A percentile compares a stretch with the other conserved stretches of the same genome.
phyloP scores from a whole-genome alignment of 306 rosid species.

The Fragaria iinumae region DNA sequence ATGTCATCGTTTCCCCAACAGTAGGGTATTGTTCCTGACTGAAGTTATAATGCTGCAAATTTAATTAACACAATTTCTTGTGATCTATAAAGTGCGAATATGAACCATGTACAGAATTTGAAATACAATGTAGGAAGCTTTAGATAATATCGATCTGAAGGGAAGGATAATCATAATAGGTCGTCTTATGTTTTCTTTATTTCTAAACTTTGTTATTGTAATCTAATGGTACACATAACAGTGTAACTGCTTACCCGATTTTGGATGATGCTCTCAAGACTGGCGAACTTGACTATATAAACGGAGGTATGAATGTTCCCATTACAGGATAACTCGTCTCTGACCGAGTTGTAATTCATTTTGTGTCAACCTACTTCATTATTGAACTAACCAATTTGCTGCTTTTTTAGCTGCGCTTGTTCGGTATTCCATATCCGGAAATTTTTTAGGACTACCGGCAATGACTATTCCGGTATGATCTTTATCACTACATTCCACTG shows the following conservation, averaged over 20 bases:
- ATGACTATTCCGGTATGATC: slow-evolving; percentile 75
- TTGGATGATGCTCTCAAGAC: slow-evolving; percentile 73
- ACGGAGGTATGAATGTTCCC: slow-evolving; percentile 62
- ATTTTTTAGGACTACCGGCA: slow-evolving; percentile 91
- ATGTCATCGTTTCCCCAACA: slow-evolving; percentile 80
- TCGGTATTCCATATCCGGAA: slow-evolving; percentile 82
- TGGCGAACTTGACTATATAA: slow-evolving; percentile 93
- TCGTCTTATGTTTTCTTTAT: neutral
- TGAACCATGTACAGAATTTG: neutral
- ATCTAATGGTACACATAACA: slow-evolving; percentile 24
- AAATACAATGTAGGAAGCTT: neutral
- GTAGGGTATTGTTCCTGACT: slow-evolving; percentile 8
- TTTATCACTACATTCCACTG: neutral
- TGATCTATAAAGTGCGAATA: neutral
- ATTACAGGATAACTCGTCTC: neutral
- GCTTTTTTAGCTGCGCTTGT: slow-evolving; percentile 74
- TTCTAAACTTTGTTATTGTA: neutral
- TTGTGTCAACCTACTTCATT: neutral
- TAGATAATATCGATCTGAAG: neutral
- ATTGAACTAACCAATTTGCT: neutral
- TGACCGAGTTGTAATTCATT: neutral
- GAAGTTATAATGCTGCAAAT: neutral
- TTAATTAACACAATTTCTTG: neutral
- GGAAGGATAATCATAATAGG: neutral
- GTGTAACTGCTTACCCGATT: slow-evolving; percentile 89